Conservation (phyloP, 2,329 filamentous ascomycete species). For the Scortechinia acanthostroma region DNA sequence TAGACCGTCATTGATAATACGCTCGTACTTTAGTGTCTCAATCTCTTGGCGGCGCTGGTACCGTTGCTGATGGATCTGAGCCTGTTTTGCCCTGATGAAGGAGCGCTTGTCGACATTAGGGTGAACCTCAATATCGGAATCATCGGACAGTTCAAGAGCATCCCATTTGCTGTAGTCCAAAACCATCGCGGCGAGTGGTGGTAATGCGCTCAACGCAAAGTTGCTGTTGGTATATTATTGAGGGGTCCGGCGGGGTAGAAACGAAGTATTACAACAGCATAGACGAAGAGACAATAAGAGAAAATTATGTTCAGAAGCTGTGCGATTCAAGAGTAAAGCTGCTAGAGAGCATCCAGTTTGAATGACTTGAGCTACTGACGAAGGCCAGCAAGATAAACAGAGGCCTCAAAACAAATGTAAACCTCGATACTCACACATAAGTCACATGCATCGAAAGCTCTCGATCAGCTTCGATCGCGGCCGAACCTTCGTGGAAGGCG, state of each 20-base stretch:
- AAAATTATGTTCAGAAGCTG: too few species aligned
- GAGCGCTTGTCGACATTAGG: conserved; percentile 73
- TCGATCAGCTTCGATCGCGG: background rate
- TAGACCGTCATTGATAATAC: conserved; percentile 67
- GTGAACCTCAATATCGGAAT: conserved; percentile 72
- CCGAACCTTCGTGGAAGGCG: background rate
- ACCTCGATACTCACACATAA: too few species aligned
- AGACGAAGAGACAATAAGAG: too few species aligned
- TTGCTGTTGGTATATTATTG: too few species aligned
- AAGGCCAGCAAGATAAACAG: background rate
- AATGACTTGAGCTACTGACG: too few species aligned
- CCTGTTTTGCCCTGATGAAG: conserved; percentile 72
- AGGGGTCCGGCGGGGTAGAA: background rate
- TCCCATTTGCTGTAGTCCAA: conserved; percentile 23
- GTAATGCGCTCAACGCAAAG: too few species aligned
- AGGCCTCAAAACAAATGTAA: too few species aligned
- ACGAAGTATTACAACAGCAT: too few species aligned
- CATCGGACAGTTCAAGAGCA: conserved; percentile 67
- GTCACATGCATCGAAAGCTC: background rate
- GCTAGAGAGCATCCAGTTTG: too few species aligned
- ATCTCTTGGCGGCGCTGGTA: conserved; percentile 62
- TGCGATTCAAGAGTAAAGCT: too few species aligned
- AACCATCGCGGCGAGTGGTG: background rate
- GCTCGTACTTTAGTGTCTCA: conserved; percentile 64
- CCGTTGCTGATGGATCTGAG: conserved; percentile 68